Conservation (phyloP, 164 flowering plant genomes). For the Paratinospora sagittata region DNA sequence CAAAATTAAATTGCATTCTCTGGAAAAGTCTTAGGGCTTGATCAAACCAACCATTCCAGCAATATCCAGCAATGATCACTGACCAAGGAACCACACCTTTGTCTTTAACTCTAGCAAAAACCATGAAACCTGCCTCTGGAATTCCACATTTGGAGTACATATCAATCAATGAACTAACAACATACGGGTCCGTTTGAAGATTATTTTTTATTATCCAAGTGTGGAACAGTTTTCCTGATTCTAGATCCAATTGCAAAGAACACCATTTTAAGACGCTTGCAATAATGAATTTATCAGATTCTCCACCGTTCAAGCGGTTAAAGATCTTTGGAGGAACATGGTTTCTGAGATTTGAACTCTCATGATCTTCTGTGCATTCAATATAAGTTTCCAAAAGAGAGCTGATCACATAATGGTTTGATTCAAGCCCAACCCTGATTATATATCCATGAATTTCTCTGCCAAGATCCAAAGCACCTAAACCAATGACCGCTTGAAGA, state of each 20-base stretch:
- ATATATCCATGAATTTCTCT: slow-evolving; percentile 26
- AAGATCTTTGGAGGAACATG: slow-evolving; percentile 22
- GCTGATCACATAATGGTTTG: slow-evolving; percentile 21
- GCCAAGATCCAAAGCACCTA: slow-evolving; percentile 19
- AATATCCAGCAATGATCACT: slow-evolving; percentile 26
- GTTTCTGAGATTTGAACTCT: slow-evolving; percentile 2
- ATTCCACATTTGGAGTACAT: slow-evolving; percentile 33
- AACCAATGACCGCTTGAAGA: slow-evolving; percentile 22
- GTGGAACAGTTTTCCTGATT: slow-evolving; percentile 25
- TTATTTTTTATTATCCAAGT: slow-evolving; percentile 25
- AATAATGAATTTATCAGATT: slow-evolving; percentile 27
- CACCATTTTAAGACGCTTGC: slow-evolving; percentile 29
- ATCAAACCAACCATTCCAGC: slow-evolving; percentile 20
- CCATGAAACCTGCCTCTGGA: slow-evolving; percentile 22
- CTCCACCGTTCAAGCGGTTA: slow-evolving; percentile 14
- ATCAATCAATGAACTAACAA: slow-evolving; percentile 25
- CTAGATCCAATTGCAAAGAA: slow-evolving; percentile 20
- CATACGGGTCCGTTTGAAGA: slow-evolving; percentile 18
- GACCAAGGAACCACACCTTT: slow-evolving; percentile 32
- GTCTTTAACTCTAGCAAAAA: slow-evolving; percentile 23
- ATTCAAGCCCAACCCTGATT: slow-evolving; percentile 25
- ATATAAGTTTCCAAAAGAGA: slow-evolving; percentile 33
- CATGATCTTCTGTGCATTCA: slow-evolving; percentile 20
- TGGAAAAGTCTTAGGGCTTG: slow-evolving; percentile 20
- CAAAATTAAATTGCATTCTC: slow-evolving; percentile 18